phyloP scores from a whole-genome alignment of 2,329 filamentous ascomycete genomes.

The Tolypocladium amazonense region DNA sequence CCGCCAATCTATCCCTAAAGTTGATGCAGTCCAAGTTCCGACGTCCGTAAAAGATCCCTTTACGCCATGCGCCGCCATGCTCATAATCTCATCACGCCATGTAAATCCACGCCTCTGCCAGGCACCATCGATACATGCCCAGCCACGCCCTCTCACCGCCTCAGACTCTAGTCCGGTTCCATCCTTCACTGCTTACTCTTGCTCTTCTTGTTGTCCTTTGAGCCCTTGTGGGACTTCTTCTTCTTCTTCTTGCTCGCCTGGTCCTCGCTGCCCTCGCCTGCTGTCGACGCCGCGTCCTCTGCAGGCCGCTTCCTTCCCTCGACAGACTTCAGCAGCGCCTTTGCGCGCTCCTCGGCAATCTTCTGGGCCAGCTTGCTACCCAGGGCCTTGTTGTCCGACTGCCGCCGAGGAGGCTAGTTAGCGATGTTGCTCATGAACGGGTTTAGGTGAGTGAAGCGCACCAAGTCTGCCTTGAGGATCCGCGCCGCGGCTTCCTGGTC shows the following conservation, averaged over 20 bases:
- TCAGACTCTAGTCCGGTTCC: background rate
- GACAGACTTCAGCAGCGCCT: constrained; percentile 36
- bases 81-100: background rate
- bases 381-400: constrained; percentile 41
- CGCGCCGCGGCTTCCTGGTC: constrained; percentile 71
- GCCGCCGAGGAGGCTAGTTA: background rate
- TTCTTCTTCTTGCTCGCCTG: constrained; percentile 20
- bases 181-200: background rate
- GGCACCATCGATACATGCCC: background rate
- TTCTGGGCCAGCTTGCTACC: constrained; percentile 43
- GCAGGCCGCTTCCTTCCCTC: constrained; percentile 34
- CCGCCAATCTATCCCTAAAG: too few relatives aligned
- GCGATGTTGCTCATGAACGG: background rate
- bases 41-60: background rate
- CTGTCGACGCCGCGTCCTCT: constrained; percentile 16
- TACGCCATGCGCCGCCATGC: background rate
- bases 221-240: constrained; percentile 21
- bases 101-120: background rate
- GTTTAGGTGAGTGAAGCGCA: constrained; percentile 24
- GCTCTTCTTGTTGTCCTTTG: constrained; percentile 8
- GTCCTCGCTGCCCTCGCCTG: constrained; percentile 9
- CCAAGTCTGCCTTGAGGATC: constrained; percentile 73
- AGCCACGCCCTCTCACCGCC: background rate
- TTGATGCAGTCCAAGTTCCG: background rate
- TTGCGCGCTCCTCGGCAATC: constrained; percentile 45